Evolutionary conservation across 805 yeast species (phyloP).

Genomic region (Saccharomycopsis olivae): DNA sequence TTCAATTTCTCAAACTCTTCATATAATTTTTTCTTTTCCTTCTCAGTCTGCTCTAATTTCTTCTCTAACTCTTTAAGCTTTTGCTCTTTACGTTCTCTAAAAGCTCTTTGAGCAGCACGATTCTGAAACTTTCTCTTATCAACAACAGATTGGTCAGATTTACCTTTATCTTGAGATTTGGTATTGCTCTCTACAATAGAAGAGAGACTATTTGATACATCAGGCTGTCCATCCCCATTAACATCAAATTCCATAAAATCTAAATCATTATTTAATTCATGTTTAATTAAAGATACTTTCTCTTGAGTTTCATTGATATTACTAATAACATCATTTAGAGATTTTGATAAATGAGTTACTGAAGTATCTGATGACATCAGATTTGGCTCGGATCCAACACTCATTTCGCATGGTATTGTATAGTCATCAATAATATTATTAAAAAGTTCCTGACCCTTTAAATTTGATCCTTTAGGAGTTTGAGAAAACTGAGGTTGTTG

Average conservation of each 20-base stretch:
- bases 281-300: slow-evolving; percentile 11
- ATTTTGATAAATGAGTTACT: background rate
- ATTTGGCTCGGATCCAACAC: background rate
- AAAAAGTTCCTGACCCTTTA: background rate
- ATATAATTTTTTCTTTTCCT: slow-evolving; percentile 35
- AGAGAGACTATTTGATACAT: background rate
- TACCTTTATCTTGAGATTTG: background rate
- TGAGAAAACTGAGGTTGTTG: too few relatives aligned
- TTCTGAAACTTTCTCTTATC: slow-evolving; percentile 66
- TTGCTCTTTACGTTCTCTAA: slow-evolving; percentile 70
- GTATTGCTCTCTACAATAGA: background rate
- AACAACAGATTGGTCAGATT: slow-evolving; percentile 23
- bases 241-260: background rate
- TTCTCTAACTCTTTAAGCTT: slow-evolving; percentile 56
- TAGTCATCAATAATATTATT: too few relatives aligned
- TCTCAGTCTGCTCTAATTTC: slow-evolving; percentile 48
- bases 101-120: slow-evolving; percentile 82
- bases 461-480: background rate
- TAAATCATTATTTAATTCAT: slow-evolving; percentile 3
- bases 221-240: background rate
- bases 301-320: slow-evolving; percentile 12
- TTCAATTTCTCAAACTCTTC: slow-evolving; percentile 41
- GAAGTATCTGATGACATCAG: slow-evolving; percentile 3
- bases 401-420: too few relatives aligned
- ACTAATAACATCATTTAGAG: slow-evolving; percentile 5